A percentile compares a stretch with the other conserved stretches of the same genome.
These are phyloP conservation scores for Coleophoma eucalyptorum DNA, from an alignment of 2,329 filamentous ascomycete species.

Conservation along the genomic window DNA sequence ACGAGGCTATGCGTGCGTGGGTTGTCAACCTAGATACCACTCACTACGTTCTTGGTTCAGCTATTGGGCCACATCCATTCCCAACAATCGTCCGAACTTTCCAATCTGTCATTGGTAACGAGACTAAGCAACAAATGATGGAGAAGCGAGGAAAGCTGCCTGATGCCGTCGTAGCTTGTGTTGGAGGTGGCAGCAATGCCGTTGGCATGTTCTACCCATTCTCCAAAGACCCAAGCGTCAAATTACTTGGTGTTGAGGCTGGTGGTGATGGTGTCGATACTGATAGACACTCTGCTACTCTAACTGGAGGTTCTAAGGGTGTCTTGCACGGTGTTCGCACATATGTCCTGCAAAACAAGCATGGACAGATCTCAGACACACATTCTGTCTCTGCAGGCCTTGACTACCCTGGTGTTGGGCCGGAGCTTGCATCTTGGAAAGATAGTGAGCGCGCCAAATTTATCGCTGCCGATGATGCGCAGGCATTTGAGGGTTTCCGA, in stretches of 20 bases:
- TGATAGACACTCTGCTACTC: conserved; percentile 77
- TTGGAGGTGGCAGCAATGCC: conserved; percentile 92
- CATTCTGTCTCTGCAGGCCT: conserved; percentile 96
- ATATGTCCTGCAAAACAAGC: conserved; percentile 87
- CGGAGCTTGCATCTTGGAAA: conserved; percentile 91
- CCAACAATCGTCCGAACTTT: conserved; percentile 96
- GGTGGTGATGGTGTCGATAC: conserved; percentile 92
- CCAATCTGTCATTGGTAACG: conserved; percentile 92
- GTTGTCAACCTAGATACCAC: conserved; percentile 89
- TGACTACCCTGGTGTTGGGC: conserved; percentile 95
- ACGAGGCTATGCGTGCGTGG: conserved; percentile 93
- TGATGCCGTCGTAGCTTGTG: conserved; percentile 93
- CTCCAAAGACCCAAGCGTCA: conserved; percentile 76
- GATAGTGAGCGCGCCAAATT: conserved; percentile 83
- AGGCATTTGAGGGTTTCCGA: conserved; percentile 86
- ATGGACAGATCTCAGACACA: conserved; percentile 92
- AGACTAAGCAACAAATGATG: conserved; percentile 90
- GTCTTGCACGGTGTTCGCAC: conserved; percentile 95
- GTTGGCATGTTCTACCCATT: conserved; percentile 99
- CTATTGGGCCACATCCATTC: conserved; percentile 96
- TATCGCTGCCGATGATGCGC: conserved; percentile 83
- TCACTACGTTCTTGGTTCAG: conserved; percentile 97
- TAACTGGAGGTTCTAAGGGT: conserved; percentile 82
- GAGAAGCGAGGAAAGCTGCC: conserved; percentile 83
- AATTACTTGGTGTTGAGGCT: conserved; percentile 90